Evolutionary conservation across 345 rosid species (phyloP).

Genomic region (Syzygium aromaticum): DNA sequence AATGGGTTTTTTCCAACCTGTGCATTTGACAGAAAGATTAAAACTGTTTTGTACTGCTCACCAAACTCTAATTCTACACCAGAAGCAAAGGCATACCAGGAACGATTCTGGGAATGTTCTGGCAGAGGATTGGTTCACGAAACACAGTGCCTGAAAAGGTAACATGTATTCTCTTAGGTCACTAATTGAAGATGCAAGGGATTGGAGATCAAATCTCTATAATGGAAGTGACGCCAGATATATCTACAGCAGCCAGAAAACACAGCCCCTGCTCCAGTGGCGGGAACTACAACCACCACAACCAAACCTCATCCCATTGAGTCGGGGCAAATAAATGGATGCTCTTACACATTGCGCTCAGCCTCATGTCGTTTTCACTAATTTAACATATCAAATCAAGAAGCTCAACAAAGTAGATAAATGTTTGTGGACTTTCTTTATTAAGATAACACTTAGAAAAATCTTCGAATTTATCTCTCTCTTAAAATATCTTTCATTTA

Average conservation of each 20-base stretch:
- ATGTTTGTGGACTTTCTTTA: not conserved
- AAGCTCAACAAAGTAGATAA: not conserved
- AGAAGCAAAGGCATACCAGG: constrained; percentile 43
- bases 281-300: not conserved
- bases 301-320: not conserved
- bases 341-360: not conserved
- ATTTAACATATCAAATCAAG: not conserved
- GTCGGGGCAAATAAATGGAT: not conserved
- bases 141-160: constrained; percentile 74
- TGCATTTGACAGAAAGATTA: constrained; percentile 1
- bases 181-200: not conserved
- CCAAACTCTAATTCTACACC: not conserved
- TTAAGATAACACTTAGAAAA: not conserved
- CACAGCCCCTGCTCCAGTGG: not conserved
- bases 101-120: constrained; percentile 81
- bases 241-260: not conserved
- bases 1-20: constrained; percentile 95
- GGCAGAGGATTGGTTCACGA: constrained; percentile 91
- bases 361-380: not conserved
- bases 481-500: not conserved
- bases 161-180: not conserved
- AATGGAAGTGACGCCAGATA: not conserved
- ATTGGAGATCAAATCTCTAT: not conserved
- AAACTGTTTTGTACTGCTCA: not conserved
- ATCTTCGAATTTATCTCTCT: not conserved